Evolutionary conservation across 176 grass and related monocot genomes (phyloP), one percentile per base, ranked within the genome.

Genomic region (Tuctoria greenei): DNA sequence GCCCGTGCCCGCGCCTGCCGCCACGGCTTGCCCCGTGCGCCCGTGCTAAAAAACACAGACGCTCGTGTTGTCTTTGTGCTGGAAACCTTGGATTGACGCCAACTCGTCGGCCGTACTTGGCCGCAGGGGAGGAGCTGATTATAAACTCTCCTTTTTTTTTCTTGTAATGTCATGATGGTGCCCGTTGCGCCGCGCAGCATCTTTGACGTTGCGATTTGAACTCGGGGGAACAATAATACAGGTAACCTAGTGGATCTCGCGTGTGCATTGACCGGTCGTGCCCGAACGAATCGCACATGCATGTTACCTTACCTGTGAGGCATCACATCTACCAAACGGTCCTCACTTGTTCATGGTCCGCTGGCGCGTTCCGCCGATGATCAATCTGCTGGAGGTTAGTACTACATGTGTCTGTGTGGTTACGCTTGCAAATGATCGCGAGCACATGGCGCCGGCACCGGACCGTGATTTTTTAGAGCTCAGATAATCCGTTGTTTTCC

Each of bases 311-410:
- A 18, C n/a, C n/a, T n/a, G 71, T 8, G 50, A 59, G 20, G 52
- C 52, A 34, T n/a, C 10, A n/a, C 52, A 34, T n/a, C 10, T 35
- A 39, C 14, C 70, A 40, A 57, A 56, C 35, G 52, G 21, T 59
- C 71, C 71, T 7, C n/a, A n/a, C 70, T 10, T 25, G 70, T 2
- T 23, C 69, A 12, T 60, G 60, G 71, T 74, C 52, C 14, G 72
- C 71, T 44, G 65, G 71, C 71, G 31, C 31, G 31, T 31, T 31
- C 31, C 2, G 31, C 31, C 31, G 66, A 1, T 26, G 21, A 2
- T 42, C 23, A 43, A 44, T 44, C n/a, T 7, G 43, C 67, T 45
- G 66, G 41, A 52, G 50, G n/a, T 52, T 52, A 24, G 44, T 31
- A 14, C 1, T 7, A 17, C 20, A 18, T 20, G 6, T 52, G 62